Conservation (phyloP, 768 basidiomycete genomes). For the Peribolospora kevripleyi region DNA sequence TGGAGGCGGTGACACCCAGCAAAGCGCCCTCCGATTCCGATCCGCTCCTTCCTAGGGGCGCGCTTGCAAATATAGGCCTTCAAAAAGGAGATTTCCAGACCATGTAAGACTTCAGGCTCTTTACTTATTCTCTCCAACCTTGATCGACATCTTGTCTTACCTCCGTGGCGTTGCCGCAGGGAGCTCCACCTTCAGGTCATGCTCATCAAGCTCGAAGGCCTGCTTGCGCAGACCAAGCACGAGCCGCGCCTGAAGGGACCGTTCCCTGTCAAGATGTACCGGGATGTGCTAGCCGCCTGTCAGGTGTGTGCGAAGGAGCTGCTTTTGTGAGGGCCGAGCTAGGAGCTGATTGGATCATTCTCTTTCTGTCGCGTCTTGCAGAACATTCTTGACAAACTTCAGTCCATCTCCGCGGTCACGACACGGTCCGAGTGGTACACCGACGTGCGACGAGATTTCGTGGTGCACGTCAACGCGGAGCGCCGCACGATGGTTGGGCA, state of each 20-base stretch:
- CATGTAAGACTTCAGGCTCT: no score
- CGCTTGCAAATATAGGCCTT: no score
- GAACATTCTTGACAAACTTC: conserved; percentile 62
- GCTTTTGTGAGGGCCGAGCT: no score
- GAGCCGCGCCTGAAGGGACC: conserved; percentile 91
- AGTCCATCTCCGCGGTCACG: conserved; percentile 93
- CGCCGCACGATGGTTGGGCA: conserved; percentile 74
- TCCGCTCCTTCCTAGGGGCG: no score
- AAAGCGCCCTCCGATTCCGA: no score
- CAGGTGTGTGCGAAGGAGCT: background rate
- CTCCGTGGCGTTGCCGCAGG: conserved; percentile 26
- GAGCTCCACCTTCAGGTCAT: conserved; percentile 84
- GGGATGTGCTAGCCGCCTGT: conserved; percentile 22
- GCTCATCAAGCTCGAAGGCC: conserved; percentile 49
- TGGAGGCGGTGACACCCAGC: no score
- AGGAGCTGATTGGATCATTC: conserved; percentile 17
- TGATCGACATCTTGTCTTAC: conserved; percentile 1
- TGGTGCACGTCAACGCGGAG: conserved; percentile 68
- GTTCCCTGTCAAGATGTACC: conserved; percentile 66
- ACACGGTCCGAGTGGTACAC: conserved; percentile 27
- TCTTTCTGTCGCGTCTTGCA: conserved; percentile 55
- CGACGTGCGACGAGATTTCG: conserved; percentile 56
- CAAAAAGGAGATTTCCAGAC: no score
- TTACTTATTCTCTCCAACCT: background rate
- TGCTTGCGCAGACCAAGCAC: conserved; percentile 70